Conservation (phyloP, 2,329 filamentous ascomycete genomes). For the Alternaria gaisen region DNA sequence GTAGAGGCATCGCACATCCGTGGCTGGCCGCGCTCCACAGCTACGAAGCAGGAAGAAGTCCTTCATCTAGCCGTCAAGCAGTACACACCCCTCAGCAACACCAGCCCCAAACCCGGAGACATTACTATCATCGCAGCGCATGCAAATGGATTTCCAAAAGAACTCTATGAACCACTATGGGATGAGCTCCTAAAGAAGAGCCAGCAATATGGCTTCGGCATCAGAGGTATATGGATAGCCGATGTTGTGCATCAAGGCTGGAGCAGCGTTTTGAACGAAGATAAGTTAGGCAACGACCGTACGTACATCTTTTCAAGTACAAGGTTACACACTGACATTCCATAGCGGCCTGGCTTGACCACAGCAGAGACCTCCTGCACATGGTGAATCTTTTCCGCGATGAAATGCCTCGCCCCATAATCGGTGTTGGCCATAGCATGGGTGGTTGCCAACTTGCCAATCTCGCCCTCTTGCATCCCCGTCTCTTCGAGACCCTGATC, state of each 20-base stretch:
- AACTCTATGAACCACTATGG: slow-evolving; percentile 93
- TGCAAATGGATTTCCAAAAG: slow-evolving; percentile 95
- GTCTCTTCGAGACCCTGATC: slow-evolving; percentile 77
- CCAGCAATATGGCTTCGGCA: slow-evolving; percentile 68
- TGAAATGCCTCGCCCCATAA: slow-evolving; percentile 80
- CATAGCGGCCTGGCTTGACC: slow-evolving; percentile 83
- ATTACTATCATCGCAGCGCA: slow-evolving; percentile 87
- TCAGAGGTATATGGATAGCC: slow-evolving; percentile 87
- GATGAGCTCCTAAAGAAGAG: slow-evolving; percentile 75
- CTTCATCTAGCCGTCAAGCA: slow-evolving; percentile 83
- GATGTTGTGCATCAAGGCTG: slow-evolving; percentile 87
- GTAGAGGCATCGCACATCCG: slow-evolving; percentile 76
- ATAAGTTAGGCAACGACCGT: slow-evolving; percentile 84
- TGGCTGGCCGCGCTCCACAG: slow-evolving; percentile 79
- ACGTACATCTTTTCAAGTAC: slow-evolving; percentile 46
- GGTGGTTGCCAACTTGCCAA: slow-evolving; percentile 78
- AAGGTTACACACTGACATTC: slow-evolving; percentile 1
- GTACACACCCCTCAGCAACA: slow-evolving; percentile 80
- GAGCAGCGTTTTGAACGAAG: slow-evolving; percentile 80
- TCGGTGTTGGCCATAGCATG: slow-evolving; percentile 91
- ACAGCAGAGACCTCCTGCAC: slow-evolving; percentile 82
- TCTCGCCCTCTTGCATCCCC: slow-evolving; percentile 79
- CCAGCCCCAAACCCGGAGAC: slow-evolving; percentile 73
- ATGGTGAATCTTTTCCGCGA: slow-evolving; percentile 84
- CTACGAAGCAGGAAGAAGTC: slow-evolving; percentile 75